A percentile compares a stretch with the other conserved stretches of the same genome.
phyloP scores from a whole-genome alignment of 129 eudicot species.

The Pulicaria dysenterica region DNA sequence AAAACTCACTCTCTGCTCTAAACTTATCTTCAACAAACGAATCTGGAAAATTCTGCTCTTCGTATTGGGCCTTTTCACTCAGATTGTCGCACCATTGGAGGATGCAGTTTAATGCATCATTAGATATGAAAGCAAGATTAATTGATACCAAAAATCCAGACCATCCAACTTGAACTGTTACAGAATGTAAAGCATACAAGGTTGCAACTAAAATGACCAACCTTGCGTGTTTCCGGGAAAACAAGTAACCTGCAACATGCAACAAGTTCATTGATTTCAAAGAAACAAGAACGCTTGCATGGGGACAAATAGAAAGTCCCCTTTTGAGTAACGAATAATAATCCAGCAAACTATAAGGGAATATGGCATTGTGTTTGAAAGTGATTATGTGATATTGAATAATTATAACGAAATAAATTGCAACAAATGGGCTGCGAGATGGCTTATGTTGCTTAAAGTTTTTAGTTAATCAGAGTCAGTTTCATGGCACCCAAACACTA shows the following conservation, averaged over 20 bases:
- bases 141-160: constrained; percentile 72
- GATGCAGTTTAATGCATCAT: constrained; percentile 63
- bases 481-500: not conserved
- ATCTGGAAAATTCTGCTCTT: constrained; percentile 62
- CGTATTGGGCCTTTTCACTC: constrained; percentile 68
- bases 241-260: constrained; percentile 70
- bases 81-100: constrained; percentile 88
- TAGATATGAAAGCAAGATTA: constrained; percentile 79
- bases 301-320: not conserved
- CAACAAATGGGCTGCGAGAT: not conserved
- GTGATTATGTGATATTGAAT: not conserved
- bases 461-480: not conserved
- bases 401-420: not conserved
- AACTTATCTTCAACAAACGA: constrained; percentile 72
- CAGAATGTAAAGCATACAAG: constrained; percentile 69
- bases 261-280: not conserved
- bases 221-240: constrained; percentile 86
- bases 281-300: not conserved
- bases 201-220: constrained; percentile 84
- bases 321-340: not conserved
- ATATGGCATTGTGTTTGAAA: not conserved
- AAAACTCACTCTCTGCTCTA: constrained; percentile 58
- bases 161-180: constrained; percentile 89
- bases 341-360: not conserved
- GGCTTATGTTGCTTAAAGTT: not conserved